Conservation (phyloP, 2,329 filamentous ascomycete genomes). For the Fusarium redolens region DNA sequence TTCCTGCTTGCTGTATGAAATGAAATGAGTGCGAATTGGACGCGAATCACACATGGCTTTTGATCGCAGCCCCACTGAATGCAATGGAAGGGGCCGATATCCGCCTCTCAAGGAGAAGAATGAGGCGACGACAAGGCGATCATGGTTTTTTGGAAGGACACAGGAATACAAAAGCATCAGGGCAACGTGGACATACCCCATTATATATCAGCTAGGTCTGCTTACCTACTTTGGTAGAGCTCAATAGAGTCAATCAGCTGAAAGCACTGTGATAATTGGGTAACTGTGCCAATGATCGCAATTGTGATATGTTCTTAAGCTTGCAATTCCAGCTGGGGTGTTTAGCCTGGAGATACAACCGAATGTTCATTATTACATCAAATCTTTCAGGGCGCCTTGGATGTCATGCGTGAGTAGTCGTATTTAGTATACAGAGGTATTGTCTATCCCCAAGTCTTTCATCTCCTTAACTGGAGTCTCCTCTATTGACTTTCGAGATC, state of each 20-base stretch:
- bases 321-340: not conserved
- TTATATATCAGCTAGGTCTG: slow-evolving; percentile 15
- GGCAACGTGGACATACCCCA: slow-evolving; percentile 1
- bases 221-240: not conserved
- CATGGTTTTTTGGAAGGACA: slow-evolving; percentile 8
- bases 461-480: not conserved
- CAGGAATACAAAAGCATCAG: slow-evolving; percentile 1
- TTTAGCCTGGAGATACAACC: not conserved
- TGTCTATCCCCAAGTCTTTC: slow-evolving; percentile 33
- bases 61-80: not conserved
- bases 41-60: not conserved
- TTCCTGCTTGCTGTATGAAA: slow-evolving; percentile 5
- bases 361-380: not conserved
- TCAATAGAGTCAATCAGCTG: slow-evolving; percentile 9
- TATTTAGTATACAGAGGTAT: slow-evolving; percentile 44
- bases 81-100: slow-evolving; percentile 1
- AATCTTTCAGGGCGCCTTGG: not conserved
- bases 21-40: not conserved
- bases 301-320: not conserved
- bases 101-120: not conserved
- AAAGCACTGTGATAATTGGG: not conserved
- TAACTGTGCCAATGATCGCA: not conserved
- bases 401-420: slow-evolving; percentile 16
- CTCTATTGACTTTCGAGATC: slow-evolving; percentile 3
- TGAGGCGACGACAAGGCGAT: not conserved